Evolutionary conservation across 116 monocot genomes (phyloP).

Genomic region (Phalaenopsis hybrid): DNA sequence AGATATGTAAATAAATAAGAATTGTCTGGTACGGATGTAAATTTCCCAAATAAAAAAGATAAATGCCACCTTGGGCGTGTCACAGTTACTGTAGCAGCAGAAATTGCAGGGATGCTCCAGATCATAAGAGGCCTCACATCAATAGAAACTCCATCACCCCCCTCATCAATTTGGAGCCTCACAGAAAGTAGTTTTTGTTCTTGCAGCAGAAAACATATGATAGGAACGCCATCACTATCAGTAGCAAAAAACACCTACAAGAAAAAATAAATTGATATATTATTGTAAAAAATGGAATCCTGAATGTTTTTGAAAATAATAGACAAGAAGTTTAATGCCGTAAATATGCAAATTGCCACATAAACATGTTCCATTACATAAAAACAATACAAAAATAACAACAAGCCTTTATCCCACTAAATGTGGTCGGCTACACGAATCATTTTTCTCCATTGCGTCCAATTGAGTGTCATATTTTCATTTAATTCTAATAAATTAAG

Average conservation of each 20-base stretch:
- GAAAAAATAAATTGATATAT: background rate
- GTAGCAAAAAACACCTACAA: slow-evolving; percentile 80
- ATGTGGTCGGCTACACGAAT: no score
- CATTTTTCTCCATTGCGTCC: no score
- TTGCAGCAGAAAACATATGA: slow-evolving; percentile 66
- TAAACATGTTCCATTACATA: background rate
- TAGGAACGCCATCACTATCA: slow-evolving; percentile 69
- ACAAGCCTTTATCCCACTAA: no score
- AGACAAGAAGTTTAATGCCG: background rate
- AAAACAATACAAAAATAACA: background rate
- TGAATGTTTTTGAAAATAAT: background rate
- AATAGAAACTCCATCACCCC: slow-evolving; percentile 37
- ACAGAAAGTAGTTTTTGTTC: slow-evolving; percentile 81
- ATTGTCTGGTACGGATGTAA: no score
- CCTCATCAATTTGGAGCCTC: slow-evolving; percentile 57
- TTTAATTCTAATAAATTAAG: no score
- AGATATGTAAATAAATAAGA: no score
- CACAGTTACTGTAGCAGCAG: slow-evolving; percentile 63
- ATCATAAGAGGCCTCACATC: slow-evolving; percentile 65
- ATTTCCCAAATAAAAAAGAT: background rate
- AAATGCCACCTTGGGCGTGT: slow-evolving; percentile 74
- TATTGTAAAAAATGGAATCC: background rate
- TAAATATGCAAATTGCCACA: background rate
- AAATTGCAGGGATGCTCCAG: slow-evolving; percentile 80
- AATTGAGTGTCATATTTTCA: no score